These are phyloP conservation scores for Penicillium arizonense DNA, from an alignment of 495 filamentous ascomycete genomes.

Conservation along the genomic window DNA sequence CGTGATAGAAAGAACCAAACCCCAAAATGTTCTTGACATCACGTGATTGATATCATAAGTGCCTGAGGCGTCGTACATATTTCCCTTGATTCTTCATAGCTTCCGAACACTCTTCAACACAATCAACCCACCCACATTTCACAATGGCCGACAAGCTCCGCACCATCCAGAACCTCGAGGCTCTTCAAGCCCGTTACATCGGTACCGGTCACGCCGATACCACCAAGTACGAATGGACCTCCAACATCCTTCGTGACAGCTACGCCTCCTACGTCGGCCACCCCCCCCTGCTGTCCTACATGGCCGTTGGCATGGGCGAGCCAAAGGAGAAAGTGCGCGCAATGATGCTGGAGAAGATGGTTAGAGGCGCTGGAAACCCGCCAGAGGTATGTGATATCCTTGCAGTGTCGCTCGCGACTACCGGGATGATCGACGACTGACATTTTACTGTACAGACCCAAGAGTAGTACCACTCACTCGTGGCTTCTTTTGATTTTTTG, in stretches of 20 bases:
- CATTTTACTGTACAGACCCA: constrained; percentile 19
- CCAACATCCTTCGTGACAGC: constrained; percentile 84
- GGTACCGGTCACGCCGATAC: constrained; percentile 99
- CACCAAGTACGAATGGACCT: constrained; percentile 92
- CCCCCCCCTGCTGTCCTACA: constrained; percentile 82
- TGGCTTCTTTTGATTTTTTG: not conserved
- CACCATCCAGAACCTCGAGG: constrained; percentile 94
- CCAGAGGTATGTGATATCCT: constrained; percentile 51
- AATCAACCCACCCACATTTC: not conserved
- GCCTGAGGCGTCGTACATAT: not conserved
- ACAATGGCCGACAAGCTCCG: constrained; percentile 93
- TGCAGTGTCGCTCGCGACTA: not conserved
- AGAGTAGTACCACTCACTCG: constrained; percentile 9
- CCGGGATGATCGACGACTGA: constrained; percentile 5
- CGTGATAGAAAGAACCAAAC: not conserved
- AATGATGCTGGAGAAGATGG: constrained; percentile 87
- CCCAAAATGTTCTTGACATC: not conserved
- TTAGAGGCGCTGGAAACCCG: constrained; percentile 83
- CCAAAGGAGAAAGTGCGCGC: constrained; percentile 75
- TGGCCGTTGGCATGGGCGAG: constrained; percentile 85
- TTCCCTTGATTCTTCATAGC: constrained; percentile 2
- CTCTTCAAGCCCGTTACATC: constrained; percentile 88
- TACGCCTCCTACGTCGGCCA: constrained; percentile 86
- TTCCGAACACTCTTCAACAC: not conserved
- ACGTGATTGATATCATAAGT: not conserved